Evolutionary conservation across 805 yeast genomes (phyloP), one percentile per base, ranked within the genome.

Genomic region (Maudiozyma pseudohumilis): DNA sequence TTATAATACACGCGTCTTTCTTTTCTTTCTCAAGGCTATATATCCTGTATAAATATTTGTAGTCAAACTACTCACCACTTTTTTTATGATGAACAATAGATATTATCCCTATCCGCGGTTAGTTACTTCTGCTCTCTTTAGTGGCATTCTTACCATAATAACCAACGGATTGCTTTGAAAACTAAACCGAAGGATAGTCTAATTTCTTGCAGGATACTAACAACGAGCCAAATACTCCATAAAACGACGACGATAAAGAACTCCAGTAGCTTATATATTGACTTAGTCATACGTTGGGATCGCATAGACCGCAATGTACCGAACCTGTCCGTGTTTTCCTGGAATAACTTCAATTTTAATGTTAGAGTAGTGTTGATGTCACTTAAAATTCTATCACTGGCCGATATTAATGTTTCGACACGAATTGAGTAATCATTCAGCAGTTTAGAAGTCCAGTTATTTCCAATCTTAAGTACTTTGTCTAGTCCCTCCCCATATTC

Each of bases 301-400:
- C 44, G 48, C 46, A 55, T 44, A 21, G 48, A 44, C 26, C 41
- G 48, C 22, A 48, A 39, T 31, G 44, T 50, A 34, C 54, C 54
- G 40, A 45, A 49, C n/a, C 49, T 48, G 36, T 56, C 60, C 3
- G 57, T 50, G 30, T 53, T 51, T 29, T 58, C 62, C 38, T 58
- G 60, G 23, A 55, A 53, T 15, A 53, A 43, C 42, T 60, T 62
- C 21, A 80, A 60, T 45, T 77, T 79, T 42, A 81, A 58, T 9
- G 85, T 69, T 30, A 80, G 55, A 1, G 86, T 76, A 0, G 89
- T 80, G 53, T 77, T 81, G 38, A 81, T 74, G 49, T 80, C 88
- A 42, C 85, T 80, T 40, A 77, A 72, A 9, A 80, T 70, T 44
- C 88, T 63, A 57, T 80, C 87, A 36, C 81, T 74, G 26, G 68